Evolutionary conservation across 192 early-diverging fungal genomes (phyloP).

Genomic region (Phycomyces blakesleeanus): DNA sequence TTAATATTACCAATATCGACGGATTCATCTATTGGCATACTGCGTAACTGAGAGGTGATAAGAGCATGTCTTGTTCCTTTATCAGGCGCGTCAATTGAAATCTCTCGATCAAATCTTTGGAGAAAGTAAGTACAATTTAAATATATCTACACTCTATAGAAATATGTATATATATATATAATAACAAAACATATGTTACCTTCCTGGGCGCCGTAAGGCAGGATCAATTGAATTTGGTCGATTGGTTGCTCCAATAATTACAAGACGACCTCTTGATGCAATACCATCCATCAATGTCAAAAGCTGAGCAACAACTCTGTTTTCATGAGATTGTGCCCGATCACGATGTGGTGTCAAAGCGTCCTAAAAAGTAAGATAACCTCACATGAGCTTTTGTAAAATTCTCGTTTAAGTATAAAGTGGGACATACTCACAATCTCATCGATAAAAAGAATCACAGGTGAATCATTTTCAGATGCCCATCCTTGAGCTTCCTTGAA

Average conservation of each 20-base stretch:
- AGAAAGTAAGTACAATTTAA: background rate
- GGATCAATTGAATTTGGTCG: slow-evolving; percentile 82
- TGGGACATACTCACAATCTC: slow-evolving; percentile 65
- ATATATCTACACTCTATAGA: background rate
- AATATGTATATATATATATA: too few species aligned
- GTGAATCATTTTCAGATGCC: slow-evolving; percentile 16
- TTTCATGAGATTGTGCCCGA: slow-evolving; percentile 58
- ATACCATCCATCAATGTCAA: slow-evolving; percentile 89
- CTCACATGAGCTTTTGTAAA: background rate
- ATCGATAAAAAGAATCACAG: slow-evolving; percentile 93
- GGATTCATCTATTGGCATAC: slow-evolving; percentile 48
- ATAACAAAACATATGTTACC: too few species aligned
- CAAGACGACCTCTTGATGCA: slow-evolving; percentile 51
- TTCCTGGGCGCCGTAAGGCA: slow-evolving; percentile 76
- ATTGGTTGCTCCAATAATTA: slow-evolving; percentile 89
- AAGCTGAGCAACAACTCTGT: slow-evolving; percentile 84
- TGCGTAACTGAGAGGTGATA: slow-evolving; percentile 51
- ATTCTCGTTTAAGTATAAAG: too few species aligned
- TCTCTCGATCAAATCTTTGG: slow-evolving; percentile 79
- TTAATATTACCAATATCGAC: slow-evolving; percentile 47
- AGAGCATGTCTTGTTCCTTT: slow-evolving; percentile 59
- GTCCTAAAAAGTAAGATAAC: slow-evolving; percentile 46
- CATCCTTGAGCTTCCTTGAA: slow-evolving; percentile 62
- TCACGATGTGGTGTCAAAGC: slow-evolving; percentile 66
- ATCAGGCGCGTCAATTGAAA: slow-evolving; percentile 74